These are phyloP conservation scores for Favolaschia claudopus DNA, from an alignment of 768 basidiomycete genomes.

Conservation along the genomic window DNA sequence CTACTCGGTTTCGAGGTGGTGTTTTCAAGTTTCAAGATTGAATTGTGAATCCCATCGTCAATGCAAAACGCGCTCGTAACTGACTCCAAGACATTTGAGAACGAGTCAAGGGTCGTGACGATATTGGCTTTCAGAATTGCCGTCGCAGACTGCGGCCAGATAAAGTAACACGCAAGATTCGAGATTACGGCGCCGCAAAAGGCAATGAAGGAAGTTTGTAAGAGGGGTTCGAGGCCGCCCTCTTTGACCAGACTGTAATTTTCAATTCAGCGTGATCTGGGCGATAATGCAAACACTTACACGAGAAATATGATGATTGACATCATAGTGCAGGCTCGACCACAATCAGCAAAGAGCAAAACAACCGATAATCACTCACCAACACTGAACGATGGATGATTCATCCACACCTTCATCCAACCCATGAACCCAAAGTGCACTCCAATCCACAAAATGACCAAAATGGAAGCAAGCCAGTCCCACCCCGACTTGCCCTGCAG, in stretches of 20 bases:
- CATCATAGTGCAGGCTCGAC: conserved; percentile 90
- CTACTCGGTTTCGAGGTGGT: conserved; percentile 87
- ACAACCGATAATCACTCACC: no score
- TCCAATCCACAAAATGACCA: conserved; percentile 86
- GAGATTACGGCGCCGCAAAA: conserved; percentile 77
- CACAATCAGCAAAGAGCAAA: no score
- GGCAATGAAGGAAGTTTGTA: conserved; percentile 81
- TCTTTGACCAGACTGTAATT: conserved; percentile 79
- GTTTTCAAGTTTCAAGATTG: conserved; percentile 71
- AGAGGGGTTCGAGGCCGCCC: conserved; percentile 78
- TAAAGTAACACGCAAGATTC: conserved; percentile 81
- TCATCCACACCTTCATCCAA: conserved; percentile 94
- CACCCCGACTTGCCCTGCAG: conserved; percentile 74
- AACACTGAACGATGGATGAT: conserved; percentile 83
- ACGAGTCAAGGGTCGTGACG: conserved; percentile 86
- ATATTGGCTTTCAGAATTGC: conserved; percentile 84
- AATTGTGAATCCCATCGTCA: conserved; percentile 66
- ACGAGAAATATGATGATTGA: conserved; percentile 86
- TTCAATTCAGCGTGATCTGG: conserved; percentile 7
- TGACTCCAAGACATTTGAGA: conserved; percentile 83
- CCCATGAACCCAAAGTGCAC: conserved; percentile 81
- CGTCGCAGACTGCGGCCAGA: conserved; percentile 91
- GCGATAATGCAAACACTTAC: conserved; percentile 43
- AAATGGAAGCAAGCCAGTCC: conserved; percentile 76
- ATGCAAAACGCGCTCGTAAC: conserved; percentile 88